Percentiles rank a stretch among this genome's conserved stretches.
phyloP scores from a whole-genome alignment of 2,329 filamentous ascomycete species.

The Intubia oerlemansii region DNA sequence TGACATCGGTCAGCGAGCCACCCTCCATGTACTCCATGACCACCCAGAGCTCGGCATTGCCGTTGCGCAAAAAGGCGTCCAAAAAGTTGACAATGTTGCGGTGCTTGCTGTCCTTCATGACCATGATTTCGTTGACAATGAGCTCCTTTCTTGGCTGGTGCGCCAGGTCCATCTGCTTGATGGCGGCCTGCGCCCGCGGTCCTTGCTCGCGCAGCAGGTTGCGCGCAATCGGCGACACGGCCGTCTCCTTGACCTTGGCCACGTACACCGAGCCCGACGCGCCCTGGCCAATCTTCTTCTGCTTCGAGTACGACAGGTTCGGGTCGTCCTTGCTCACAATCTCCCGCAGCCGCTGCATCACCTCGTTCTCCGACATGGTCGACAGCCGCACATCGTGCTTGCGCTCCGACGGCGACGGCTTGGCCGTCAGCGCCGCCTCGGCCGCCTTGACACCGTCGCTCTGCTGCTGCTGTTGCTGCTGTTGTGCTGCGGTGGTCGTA shows the following conservation, averaged over 20 bases:
- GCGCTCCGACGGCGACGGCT: conserved; percentile 48
- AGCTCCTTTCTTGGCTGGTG: conserved; percentile 94
- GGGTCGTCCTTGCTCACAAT: conserved; percentile 93
- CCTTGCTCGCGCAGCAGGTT: conserved; percentile 64
- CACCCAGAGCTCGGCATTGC: conserved; percentile 91
- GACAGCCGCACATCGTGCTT: conserved; percentile 96
- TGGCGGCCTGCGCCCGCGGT: conserved; percentile 72
- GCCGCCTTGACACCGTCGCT: conserved; percentile 66
- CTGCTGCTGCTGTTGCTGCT: conserved; percentile 13
- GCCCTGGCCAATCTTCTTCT: conserved; percentile 98
- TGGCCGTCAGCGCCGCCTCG: conserved; percentile 71
- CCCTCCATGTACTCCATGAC: conserved; percentile 99
- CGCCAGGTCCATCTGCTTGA: conserved; percentile 98
- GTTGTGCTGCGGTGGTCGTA: too few relatives aligned
- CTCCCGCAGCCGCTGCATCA: conserved; percentile 88
- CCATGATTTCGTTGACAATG: conserved; percentile 98
- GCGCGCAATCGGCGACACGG: conserved; percentile 59
- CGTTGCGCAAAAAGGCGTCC: conserved; percentile 89
- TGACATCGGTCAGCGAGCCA: conserved; percentile 90
- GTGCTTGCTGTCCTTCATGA: conserved; percentile 98
- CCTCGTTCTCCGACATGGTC: conserved; percentile 89
- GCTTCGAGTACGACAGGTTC: conserved; percentile 89
- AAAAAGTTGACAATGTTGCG: conserved; percentile 98
- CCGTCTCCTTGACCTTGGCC: conserved; percentile 77
- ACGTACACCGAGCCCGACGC: conserved; percentile 97